These are phyloP conservation scores for Pholiota adiposa DNA, from an alignment of 1,284 basidiomycete species.

Conservation along the genomic window DNA sequence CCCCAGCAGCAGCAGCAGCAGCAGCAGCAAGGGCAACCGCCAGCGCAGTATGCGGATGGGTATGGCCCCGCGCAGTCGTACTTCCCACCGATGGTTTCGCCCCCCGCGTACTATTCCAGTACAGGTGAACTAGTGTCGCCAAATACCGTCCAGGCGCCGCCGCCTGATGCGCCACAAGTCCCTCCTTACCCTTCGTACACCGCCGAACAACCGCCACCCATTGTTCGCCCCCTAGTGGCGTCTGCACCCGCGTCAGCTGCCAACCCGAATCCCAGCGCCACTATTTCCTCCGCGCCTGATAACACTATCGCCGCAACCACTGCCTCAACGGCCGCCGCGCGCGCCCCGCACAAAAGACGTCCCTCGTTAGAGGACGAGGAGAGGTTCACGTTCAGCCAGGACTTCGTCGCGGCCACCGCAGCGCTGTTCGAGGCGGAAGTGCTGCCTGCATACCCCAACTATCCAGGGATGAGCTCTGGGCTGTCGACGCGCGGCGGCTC, in stretches of 20 bases:
- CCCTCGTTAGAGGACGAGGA: conserved; percentile 30
- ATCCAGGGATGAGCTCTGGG: conserved; percentile 24
- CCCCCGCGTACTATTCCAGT: conserved; percentile 5
- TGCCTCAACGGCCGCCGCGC: background rate
- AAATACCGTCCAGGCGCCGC: background rate
- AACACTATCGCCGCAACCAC: background rate
- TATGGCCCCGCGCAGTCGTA: conserved; percentile 14
- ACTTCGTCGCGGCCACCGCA: conserved; percentile 37
- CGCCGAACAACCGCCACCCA: background rate
- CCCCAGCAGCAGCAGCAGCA: conserved; percentile 9
- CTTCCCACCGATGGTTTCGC: conserved; percentile 9
- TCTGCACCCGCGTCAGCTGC: background rate
- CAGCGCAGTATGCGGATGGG: conserved; percentile 3
- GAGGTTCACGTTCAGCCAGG: conserved; percentile 37
- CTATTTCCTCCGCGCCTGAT: background rate
- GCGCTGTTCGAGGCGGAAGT: conserved; percentile 36
- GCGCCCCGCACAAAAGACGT: conserved; percentile 4
- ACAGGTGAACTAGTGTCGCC: background rate
- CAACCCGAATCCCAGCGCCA: background rate
- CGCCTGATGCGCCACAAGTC: too few species aligned
- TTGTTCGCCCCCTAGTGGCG: background rate
- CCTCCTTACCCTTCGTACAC: conserved; percentile 5
- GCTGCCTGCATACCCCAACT: conserved; percentile 35
- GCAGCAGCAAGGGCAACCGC: too few species aligned
- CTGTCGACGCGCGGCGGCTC: conserved; percentile 13